Evolutionary conservation across 148 eudicot genomes (phyloP).

Genomic region (Rhododendron molle): DNA sequence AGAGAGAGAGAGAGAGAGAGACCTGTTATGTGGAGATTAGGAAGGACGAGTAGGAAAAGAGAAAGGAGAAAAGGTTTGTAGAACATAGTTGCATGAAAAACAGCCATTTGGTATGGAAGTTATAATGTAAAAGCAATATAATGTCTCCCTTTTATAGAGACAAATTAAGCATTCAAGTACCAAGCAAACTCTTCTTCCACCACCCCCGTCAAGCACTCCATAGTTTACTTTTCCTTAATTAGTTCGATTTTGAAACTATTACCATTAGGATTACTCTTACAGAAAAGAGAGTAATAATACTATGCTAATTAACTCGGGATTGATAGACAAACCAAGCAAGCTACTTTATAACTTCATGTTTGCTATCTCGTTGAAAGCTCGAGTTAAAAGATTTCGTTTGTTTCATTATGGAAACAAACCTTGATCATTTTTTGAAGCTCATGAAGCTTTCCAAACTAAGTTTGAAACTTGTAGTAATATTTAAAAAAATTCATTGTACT

Average conservation of each 20-base stretch:
- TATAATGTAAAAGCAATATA: neutral
- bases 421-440: too few species aligned
- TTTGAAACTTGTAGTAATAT: neutral
- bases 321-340: too few species aligned
- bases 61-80: neutral
- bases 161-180: too few species aligned
- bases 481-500: neutral
- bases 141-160: neutral
- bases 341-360: too few species aligned
- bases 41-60: neutral
- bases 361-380: neutral
- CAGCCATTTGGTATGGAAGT: neutral
- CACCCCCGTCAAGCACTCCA: neutral
- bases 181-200: neutral
- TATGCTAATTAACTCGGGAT: too few species aligned
- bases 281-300: too few species aligned
- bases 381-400: too few species aligned
- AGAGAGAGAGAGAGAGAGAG: neutral
- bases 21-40: neutral
- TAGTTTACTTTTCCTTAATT: neutral
- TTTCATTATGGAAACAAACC: neutral
- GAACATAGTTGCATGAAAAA: neutral
- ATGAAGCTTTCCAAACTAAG: too few species aligned
- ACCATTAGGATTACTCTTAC: too few species aligned
- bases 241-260: too few species aligned